Base-by-base conservation (phyloP, 2,329 filamentous ascomycete species). In the Trichoderma harzianum region DNA sequence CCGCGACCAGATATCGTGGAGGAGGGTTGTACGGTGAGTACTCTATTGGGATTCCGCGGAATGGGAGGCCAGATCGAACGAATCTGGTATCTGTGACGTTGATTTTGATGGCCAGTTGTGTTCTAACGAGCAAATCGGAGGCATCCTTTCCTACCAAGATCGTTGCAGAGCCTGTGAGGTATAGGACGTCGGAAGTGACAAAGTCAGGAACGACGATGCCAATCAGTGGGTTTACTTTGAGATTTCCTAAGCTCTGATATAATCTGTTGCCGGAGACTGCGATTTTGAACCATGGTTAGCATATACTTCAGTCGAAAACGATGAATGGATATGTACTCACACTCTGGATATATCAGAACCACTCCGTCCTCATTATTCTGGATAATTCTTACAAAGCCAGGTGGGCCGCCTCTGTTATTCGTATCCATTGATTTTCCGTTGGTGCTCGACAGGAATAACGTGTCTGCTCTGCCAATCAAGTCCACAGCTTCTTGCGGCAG, bases 371-470 rank as follows among this genome's bases (percentile, higher is more conserved):
- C 53, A 12, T 34, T 34, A 0, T 60, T 60, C 10, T 60, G 87
- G 1, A 90, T 79, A 11, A 95, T 84, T 26, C 93, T 87, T 28
- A 95, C 83, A 77, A 97, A 95, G 0, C 93, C 94, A 1, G 86
- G 84, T 1, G 90, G 86, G 0, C 94, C 94, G 47, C 94, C 94
- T 7, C 94, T 89, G 77, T 93, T 89, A 77, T 97, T 97, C 12
- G 91, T 92, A 79, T 97, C 93, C 93, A 97, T 96, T 69, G 90
- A 89, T 14, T 83, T 79, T 18, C 88, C 85, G 76, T 91, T 86
- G 0, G 87, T 87, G 24, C 89, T 92, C n/a, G 92, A 91, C 55
- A 97, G 82, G 81, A 57, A 57, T 8, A 57, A 30, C 5, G 53
- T 57, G 53, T 57, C 53, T 26, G 53, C 53, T 30, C 16, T 28